Evolutionary conservation across 2,329 filamentous ascomycete species (phyloP).

Genomic region (Fusarium sp.): DNA sequence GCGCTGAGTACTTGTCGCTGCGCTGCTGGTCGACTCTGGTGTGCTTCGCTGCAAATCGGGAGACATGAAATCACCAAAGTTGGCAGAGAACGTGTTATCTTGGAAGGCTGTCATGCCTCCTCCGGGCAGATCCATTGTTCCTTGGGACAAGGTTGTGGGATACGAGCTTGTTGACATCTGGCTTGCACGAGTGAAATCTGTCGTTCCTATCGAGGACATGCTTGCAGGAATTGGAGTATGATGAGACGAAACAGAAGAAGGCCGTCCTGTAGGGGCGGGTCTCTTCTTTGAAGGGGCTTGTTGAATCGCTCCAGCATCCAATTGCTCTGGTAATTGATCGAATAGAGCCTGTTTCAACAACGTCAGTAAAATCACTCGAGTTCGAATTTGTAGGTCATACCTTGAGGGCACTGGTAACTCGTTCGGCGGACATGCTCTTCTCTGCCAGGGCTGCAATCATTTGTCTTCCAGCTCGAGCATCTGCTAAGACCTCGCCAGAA

Average conservation of each 20-base stretch:
- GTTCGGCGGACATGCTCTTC: slow-evolving; percentile 87
- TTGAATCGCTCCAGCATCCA: slow-evolving; percentile 61
- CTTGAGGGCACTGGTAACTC: slow-evolving; percentile 79
- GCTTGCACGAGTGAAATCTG: slow-evolving; percentile 46
- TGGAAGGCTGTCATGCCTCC: slow-evolving; percentile 45
- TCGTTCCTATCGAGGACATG: slow-evolving; percentile 46
- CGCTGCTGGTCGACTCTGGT: slow-evolving; percentile 52
- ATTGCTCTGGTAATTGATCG: slow-evolving; percentile 78
- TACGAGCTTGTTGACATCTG: slow-evolving; percentile 41
- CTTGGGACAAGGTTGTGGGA: slow-evolving; percentile 39
- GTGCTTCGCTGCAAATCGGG: slow-evolving; percentile 55
- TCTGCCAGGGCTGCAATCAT: slow-evolving; percentile 81
- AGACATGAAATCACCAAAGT: slow-evolving; percentile 55
- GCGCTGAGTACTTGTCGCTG: slow-evolving; percentile 51
- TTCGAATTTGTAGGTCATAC: slow-evolving; percentile 57
- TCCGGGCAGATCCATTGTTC: slow-evolving; percentile 48
- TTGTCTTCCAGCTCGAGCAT: slow-evolving; percentile 84
- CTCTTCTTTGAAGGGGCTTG: slow-evolving; percentile 62
- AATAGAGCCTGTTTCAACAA: slow-evolving; percentile 73
- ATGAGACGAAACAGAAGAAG: slow-evolving; percentile 40
- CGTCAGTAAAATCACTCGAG: slow-evolving; percentile 28
- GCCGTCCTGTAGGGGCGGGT: slow-evolving; percentile 55
- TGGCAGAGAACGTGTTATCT: slow-evolving; percentile 49
- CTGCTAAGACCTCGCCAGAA: slow-evolving; percentile 80
- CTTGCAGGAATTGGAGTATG: slow-evolving; percentile 43